Evolutionary conservation across 1,139 yeast genomes (phyloP).

Genomic region (Saccharomycopsis hybrid): DNA sequence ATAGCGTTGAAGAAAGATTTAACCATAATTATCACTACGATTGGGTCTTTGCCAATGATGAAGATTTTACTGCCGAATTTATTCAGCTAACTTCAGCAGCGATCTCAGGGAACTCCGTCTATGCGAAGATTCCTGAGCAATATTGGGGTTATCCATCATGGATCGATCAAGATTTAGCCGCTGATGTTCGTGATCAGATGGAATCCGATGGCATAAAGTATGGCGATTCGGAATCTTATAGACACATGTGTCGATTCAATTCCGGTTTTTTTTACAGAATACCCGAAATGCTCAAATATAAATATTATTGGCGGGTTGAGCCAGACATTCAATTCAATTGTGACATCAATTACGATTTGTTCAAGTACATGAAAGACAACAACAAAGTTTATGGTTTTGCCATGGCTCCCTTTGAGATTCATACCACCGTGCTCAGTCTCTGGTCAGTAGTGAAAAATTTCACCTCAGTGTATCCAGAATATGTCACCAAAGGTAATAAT

Average conservation of each 20-base stretch:
- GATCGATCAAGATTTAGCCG: constrained; percentile 33
- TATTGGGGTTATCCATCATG: constrained; percentile 41
- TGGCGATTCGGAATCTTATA: constrained; percentile 45
- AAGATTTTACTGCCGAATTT: constrained; percentile 43
- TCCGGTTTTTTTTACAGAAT: constrained; percentile 57
- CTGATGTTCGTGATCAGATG: constrained; percentile 38
- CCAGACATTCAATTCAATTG: constrained; percentile 51
- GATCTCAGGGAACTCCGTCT: constrained; percentile 52
- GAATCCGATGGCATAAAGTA: constrained; percentile 38
- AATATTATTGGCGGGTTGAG: constrained; percentile 56
- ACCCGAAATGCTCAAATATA: constrained; percentile 33
- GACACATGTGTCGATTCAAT: constrained; percentile 58
- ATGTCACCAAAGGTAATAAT: constrained; percentile 37
- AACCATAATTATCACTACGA: constrained; percentile 49
- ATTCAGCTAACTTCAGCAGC: constrained; percentile 33
- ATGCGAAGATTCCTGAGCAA: constrained; percentile 51
- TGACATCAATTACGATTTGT: constrained; percentile 49
- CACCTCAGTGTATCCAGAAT: constrained; percentile 36
- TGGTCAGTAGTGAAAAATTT: constrained; percentile 41
- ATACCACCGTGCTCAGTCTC: constrained; percentile 43
- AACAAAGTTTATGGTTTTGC: constrained; percentile 48
- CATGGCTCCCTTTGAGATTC: constrained; percentile 45
- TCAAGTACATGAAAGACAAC: constrained; percentile 41
- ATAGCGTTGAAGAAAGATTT: constrained; percentile 53
- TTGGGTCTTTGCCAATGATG: constrained; percentile 59